Evolutionary conservation across 2,329 filamentous ascomycete species (phyloP).

Genomic region (Raffaelea ambrosiae): DNA sequence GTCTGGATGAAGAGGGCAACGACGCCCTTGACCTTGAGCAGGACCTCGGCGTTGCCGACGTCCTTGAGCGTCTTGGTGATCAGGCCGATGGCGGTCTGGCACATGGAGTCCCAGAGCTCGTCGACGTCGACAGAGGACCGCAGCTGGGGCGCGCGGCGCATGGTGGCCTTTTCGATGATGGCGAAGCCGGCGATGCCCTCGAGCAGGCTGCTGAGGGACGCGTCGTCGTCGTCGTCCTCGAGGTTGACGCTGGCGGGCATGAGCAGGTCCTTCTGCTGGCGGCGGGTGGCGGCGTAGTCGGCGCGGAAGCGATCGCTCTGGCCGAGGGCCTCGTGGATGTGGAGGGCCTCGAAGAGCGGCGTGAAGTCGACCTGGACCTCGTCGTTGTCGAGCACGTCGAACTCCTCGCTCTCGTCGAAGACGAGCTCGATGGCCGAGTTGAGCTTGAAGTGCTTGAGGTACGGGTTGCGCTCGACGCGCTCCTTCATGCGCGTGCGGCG

Average conservation of each 20-base stretch:
- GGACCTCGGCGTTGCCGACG: conserved; percentile 78
- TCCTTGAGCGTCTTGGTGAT: conserved; percentile 71
- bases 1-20: conserved; percentile 95
- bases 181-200: conserved; percentile 95
- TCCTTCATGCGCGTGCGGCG: conserved; percentile 76
- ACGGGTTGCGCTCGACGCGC: conserved; percentile 65
- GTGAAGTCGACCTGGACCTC: conserved; percentile 92
- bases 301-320: conserved; percentile 84
- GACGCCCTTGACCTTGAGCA: conserved; percentile 91
- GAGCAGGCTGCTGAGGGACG: conserved; percentile 78
- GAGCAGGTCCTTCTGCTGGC: conserved; percentile 85
- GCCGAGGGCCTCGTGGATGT: conserved; percentile 91
- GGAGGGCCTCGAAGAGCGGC: conserved; percentile 86
- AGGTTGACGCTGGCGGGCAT: conserved; percentile 70
- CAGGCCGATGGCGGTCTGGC: conserved; percentile 72
- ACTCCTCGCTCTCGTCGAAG: conserved; percentile 90
- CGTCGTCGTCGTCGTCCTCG: conserved; percentile 75
- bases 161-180: conserved; percentile 90
- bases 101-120: conserved; percentile 98
- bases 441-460: conserved; percentile 75
- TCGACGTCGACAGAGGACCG: conserved; percentile 85
- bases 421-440: conserved; percentile 96
- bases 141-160: conserved; percentile 76
- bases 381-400: conserved; percentile 91
- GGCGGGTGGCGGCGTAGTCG: conserved; percentile 86